These are phyloP conservation scores for Colletotrichum tabaci DNA, from an alignment of 2,329 filamentous ascomycete genomes.

Conservation along the genomic window DNA sequence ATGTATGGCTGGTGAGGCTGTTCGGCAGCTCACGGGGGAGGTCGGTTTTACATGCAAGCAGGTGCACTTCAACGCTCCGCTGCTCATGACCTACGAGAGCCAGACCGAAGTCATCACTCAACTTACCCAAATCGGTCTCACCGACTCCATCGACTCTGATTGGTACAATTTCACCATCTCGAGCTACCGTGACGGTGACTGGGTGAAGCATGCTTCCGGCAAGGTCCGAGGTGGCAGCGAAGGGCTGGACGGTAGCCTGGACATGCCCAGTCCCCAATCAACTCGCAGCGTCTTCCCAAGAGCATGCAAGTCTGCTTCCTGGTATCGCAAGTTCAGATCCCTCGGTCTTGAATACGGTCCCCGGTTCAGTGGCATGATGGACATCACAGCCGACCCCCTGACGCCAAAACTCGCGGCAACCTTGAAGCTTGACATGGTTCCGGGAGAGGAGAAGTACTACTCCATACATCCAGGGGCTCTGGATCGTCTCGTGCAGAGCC, in stretches of 20 bases:
- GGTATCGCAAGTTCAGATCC: conserved; percentile 34
- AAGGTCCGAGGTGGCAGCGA: conserved; percentile 6
- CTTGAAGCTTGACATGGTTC: conserved; percentile 9
- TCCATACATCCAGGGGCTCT: conserved; percentile 17
- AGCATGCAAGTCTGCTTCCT: conserved; percentile 7
- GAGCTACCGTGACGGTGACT: conserved; percentile 11
- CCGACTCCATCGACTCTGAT: conserved; percentile 16
- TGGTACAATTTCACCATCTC: conserved; percentile 37
- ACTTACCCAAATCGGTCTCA: not conserved
- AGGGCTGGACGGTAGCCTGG: not conserved
- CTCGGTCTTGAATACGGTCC: conserved; percentile 27
- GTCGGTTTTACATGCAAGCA: conserved; percentile 27
- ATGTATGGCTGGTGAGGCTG: conserved; percentile 28
- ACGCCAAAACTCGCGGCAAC: not conserved
- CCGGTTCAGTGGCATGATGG: conserved; percentile 24
- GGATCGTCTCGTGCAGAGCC: conserved; percentile 24
- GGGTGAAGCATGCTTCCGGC: conserved; percentile 29
- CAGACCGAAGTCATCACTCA: conserved; percentile 30
- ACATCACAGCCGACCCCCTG: conserved; percentile 13
- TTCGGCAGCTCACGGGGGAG: conserved; percentile 15
- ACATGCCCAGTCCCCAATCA: not conserved
- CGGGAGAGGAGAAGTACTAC: conserved; percentile 25
- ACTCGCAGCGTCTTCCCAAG: conserved; percentile 1
- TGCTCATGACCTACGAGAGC: conserved; percentile 22
- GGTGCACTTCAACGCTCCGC: conserved; percentile 23